Percentiles rank a stretch among this genome's conserved stretches.
phyloP scores from a whole-genome alignment of 257 asterid genomes.

The Buddleja alternifolia region DNA sequence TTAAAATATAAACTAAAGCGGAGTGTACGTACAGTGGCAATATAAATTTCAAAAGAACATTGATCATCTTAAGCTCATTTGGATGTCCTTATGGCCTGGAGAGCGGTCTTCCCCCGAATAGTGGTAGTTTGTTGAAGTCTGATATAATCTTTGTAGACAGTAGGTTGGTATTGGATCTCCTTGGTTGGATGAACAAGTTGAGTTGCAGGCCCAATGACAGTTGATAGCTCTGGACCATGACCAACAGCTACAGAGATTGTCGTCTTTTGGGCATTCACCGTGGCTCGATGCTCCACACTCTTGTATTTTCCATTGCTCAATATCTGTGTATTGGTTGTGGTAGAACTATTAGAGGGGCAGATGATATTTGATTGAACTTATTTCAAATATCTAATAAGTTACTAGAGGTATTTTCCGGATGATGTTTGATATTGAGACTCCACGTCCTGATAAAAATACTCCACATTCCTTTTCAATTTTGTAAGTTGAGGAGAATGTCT shows the following conservation, averaged over 20 bases:
- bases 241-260: constrained; percentile 60
- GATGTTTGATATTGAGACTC: too few species aligned
- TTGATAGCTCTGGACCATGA: constrained; percentile 45
- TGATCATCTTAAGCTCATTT: background rate
- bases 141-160: constrained; percentile 43
- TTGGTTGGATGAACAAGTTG: constrained; percentile 26
- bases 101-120: constrained; percentile 44
- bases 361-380: too few species aligned
- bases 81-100: constrained; percentile 31
- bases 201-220: constrained; percentile 38
- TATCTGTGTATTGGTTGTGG: too few species aligned
- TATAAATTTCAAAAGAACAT: too few species aligned
- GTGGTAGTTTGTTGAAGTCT: constrained; percentile 46
- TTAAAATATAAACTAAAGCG: too few species aligned
- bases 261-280: constrained; percentile 39
- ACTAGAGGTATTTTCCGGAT: too few species aligned
- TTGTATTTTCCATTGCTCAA: constrained; percentile 63
- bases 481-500: too few species aligned
- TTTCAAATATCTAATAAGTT: too few species aligned
- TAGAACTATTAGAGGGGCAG: too few species aligned
- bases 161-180: constrained; percentile 30
- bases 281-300: constrained; percentile 65
- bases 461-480: too few species aligned
- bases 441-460: too few species aligned
- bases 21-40: too few species aligned